Conservation (phyloP, 2,329 filamentous ascomycete species). For the Reticulascus tulasneorum region DNA sequence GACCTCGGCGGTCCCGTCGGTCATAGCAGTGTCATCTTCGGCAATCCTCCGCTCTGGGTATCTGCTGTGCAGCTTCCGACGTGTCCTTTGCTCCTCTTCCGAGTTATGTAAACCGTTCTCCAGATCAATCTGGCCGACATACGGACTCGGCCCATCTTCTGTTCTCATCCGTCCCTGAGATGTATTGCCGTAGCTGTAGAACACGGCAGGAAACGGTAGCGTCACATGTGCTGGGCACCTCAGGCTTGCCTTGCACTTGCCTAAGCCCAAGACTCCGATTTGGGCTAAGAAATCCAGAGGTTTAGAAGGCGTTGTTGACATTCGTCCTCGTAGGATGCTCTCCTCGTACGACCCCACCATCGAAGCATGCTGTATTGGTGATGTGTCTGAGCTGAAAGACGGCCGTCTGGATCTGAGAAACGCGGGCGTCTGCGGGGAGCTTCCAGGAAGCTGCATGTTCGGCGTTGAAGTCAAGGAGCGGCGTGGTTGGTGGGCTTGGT, state of each 20-base stretch:
- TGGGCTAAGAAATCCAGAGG: conserved; percentile 91
- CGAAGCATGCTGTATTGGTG: conserved; percentile 80
- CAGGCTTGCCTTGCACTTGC: conserved; percentile 81
- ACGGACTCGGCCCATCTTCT: conserved; percentile 89
- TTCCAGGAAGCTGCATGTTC: conserved; percentile 33
- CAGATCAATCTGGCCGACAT: conserved; percentile 88
- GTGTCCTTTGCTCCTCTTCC: conserved; percentile 43
- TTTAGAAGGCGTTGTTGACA: conserved; percentile 93
- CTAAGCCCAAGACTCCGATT: conserved; percentile 87
- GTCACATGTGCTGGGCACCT: conserved; percentile 87
- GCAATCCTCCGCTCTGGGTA: conserved; percentile 30
- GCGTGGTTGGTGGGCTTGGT: conserved; percentile 75
- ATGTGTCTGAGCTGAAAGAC: conserved; percentile 70
- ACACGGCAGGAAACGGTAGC: conserved; percentile 88
- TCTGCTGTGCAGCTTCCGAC: conserved; percentile 44
- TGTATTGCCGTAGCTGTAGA: conserved; percentile 83
- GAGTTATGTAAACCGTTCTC: conserved; percentile 68
- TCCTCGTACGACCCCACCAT: conserved; percentile 99
- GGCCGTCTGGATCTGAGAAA: conserved; percentile 56
- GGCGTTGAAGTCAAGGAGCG: conserved; percentile 66
- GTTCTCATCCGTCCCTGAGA: conserved; percentile 58
- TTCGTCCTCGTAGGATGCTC: conserved; percentile 87
- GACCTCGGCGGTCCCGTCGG: conserved; percentile 11
- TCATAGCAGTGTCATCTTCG: conserved; percentile 24
- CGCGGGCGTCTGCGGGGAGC: conserved; percentile 47